These are phyloP conservation scores for Salix koriyanagi DNA, from an alignment of 345 rosid genomes.

Conservation along the genomic window DNA sequence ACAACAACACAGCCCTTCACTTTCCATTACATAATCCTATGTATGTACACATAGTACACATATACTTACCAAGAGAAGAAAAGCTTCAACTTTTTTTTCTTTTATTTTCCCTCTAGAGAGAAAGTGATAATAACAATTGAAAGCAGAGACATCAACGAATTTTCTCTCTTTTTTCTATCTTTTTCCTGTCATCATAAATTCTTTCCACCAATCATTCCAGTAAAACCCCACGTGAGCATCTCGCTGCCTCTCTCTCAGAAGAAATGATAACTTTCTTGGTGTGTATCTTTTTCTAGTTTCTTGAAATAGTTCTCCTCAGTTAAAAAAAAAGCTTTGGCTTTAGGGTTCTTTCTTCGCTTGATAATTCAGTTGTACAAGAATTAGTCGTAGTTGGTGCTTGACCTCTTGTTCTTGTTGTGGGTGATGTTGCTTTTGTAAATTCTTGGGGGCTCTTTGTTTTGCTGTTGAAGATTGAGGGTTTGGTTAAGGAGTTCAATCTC, in stretches of 20 bases:
- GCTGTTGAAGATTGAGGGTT: constrained; percentile 37
- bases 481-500: constrained; percentile 73
- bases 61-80: background rate
- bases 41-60: constrained; percentile 7
- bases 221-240: constrained; percentile 50
- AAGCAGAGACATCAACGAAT: constrained; percentile 19
- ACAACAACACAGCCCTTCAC: constrained; percentile 18
- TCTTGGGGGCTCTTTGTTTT: constrained; percentile 10
- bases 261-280: constrained; percentile 27
- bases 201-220: constrained; percentile 38
- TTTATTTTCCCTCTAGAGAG: constrained; percentile 1
- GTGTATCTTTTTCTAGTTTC: constrained; percentile 1
- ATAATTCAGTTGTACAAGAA: constrained; percentile 21
- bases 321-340: constrained; percentile 1
- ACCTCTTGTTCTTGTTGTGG: constrained; percentile 20
- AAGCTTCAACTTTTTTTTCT: background rate
- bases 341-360: constrained; percentile 20
- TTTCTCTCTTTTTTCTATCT: constrained; percentile 23
- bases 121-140: constrained; percentile 25
- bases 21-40: constrained; percentile 23
- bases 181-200: constrained; percentile 41
- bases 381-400: constrained; percentile 30
- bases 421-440: constrained; percentile 11
- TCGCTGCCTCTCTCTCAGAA: constrained; percentile 11
- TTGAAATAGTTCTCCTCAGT: constrained; percentile 11